Conservation (phyloP, 192 early-diverging fungal genomes). For the Endogone sp. region DNA sequence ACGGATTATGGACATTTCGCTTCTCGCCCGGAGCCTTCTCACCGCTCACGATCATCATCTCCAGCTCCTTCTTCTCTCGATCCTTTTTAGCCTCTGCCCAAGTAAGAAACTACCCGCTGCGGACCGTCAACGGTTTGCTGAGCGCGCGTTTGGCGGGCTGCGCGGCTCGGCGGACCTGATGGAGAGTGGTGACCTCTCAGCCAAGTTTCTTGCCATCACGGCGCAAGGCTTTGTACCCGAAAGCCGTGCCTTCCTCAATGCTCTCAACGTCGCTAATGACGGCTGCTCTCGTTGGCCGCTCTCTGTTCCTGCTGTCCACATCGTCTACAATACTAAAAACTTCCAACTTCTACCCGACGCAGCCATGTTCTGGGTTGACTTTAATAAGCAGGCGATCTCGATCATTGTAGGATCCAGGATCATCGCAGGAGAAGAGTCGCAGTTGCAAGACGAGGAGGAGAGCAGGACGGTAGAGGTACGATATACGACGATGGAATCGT, state of each 20-base stretch:
- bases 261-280: background rate
- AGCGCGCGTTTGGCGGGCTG: background rate
- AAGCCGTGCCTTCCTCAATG: background rate
- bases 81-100: background rate
- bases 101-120: background rate
- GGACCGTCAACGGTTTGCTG: background rate
- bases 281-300: background rate
- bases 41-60: background rate
- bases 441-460: background rate
- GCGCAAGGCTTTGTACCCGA: background rate
- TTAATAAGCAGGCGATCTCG: background rate
- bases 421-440: no score
- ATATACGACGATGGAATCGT: background rate
- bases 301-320: background rate
- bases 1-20: background rate
- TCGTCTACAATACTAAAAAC: background rate
- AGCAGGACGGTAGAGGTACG: background rate
- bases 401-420: background rate
- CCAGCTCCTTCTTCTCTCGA: background rate
- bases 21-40: background rate
- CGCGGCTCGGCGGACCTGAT: no score
- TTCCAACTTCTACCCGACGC: background rate
- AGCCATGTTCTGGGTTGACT: background rate
- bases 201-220: background rate
- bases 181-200: background rate